Evolutionary conservation across 805 yeast species (phyloP), one percentile per base, ranked within the genome.

Genomic region (Lipomyces lipofer): DNA sequence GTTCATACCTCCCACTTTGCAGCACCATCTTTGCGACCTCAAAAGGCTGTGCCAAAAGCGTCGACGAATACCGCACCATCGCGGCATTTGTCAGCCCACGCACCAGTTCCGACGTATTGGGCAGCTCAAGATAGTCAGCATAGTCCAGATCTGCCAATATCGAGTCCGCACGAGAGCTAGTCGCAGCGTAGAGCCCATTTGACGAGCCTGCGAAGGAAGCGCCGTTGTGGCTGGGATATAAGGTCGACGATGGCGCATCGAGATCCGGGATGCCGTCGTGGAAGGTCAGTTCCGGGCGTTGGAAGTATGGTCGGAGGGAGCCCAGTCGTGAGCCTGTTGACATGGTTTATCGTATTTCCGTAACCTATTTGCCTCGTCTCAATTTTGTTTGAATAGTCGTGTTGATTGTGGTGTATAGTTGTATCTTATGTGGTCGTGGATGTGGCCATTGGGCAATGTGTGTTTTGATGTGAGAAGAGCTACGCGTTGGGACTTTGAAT

Each of bases 11-110:
- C 2, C 95, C 95, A 12, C 88, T 85, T 69, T 94, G 98, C 52
- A 90, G 71, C 25, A 91, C 74, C 60, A 88, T 75, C 51, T 92
- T 77, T 4, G 87, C 81, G 15, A 88, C 85, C 63, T 92, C 97
- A 69, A 91, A 84, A 1, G 99, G 98, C 70, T 94, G 97, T 17
- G 88, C 79, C 7, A 87, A 67, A 29, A 89, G 69, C 43, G 84
- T 81, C 56, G 82, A 83, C 51, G 82, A 69, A 72, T 94, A 92
- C 60, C 83, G 85, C 60, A 81, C 81, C 47, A 83, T 64, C 57
- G 54, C 53, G 9, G 64, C 62, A 25, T 46, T 48, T 13, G 60
- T 43, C 6, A 56, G 44, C 4, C 48, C 43, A 15, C 52, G 42
- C 25, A 58, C 24, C 12, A 54, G 21, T 15, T 58, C 62, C 4